These are phyloP conservation scores for Linaria vulgaris DNA, from an alignment of 257 asterid genomes.

Conservation along the genomic window DNA sequence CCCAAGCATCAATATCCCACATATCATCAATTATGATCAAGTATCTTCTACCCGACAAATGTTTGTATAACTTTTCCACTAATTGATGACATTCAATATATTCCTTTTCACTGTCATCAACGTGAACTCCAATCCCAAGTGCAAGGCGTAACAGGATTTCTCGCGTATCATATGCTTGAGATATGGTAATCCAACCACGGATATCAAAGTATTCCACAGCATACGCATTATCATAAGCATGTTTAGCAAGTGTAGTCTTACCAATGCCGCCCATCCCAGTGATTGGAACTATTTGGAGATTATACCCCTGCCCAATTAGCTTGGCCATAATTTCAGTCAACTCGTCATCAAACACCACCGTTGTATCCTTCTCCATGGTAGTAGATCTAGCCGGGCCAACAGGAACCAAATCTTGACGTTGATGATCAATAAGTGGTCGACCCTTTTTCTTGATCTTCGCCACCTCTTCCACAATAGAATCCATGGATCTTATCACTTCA, in stretches of 20 bases:
- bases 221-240: neutral
- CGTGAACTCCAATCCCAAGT: neutral
- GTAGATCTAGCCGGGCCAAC: neutral
- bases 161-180: neutral
- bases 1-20: conserved; percentile 6
- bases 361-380: neutral
- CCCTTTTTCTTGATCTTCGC: neutral
- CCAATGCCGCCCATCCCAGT: conserved; percentile 14
- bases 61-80: neutral
- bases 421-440: too few species aligned
- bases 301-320: neutral
- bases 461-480: conserved; percentile 17
- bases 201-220: neutral
- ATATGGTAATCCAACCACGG: conserved; percentile 6
- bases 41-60: neutral
- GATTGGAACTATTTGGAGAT: conserved; percentile 16
- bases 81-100: neutral
- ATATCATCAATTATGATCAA: conserved; percentile 10
- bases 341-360: conserved; percentile 23
- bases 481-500: neutral
- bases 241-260: conserved; percentile 6
- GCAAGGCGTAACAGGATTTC: neutral
- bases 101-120: neutral
- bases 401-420: neutral
- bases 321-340: neutral